Conservation (phyloP, 163 green algal species). For the Chlorella variabilis region DNA sequence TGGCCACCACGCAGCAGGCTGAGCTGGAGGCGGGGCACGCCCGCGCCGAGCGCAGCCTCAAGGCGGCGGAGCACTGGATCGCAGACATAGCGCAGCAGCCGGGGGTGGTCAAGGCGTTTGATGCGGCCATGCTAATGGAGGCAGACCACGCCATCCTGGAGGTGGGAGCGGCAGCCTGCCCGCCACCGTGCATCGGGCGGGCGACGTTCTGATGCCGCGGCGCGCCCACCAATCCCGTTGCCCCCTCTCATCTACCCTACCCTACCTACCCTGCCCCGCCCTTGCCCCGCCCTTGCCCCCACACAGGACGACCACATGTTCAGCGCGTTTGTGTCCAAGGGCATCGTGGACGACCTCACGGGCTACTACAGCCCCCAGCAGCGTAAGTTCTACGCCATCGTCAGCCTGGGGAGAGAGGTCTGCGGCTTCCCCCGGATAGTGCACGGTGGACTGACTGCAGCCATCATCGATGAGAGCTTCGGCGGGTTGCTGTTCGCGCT, state of each 20-base stretch:
- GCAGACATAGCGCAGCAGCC: conserved; percentile 28
- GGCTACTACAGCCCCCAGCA: conserved; percentile 53
- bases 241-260: too few relatives aligned
- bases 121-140: conserved; percentile 44
- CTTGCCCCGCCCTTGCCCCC: not conserved
- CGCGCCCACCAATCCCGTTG: too few relatives aligned
- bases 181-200: too few relatives aligned
- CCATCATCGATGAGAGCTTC: conserved; percentile 69
- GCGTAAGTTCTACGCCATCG: conserved; percentile 26
- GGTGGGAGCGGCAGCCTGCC: conserved; percentile 15
- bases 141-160: conserved; percentile 56
- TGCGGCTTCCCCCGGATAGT: conserved; percentile 60
- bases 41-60: not conserved
- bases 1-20: conserved; percentile 3
- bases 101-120: conserved; percentile 44
- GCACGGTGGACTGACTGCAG: conserved; percentile 63
- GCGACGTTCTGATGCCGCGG: too few relatives aligned
- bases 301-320: conserved; percentile 47
- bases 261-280: too few relatives aligned
- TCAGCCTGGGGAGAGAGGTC: conserved; percentile 52
- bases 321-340: conserved; percentile 53
- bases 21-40: conserved; percentile 13
- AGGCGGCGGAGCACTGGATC: conserved; percentile 28
- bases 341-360: conserved; percentile 58
- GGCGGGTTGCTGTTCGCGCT: conserved; percentile 61